Conservation (phyloP, 129 eudicot species). For the Flaveria sonorensis region DNA sequence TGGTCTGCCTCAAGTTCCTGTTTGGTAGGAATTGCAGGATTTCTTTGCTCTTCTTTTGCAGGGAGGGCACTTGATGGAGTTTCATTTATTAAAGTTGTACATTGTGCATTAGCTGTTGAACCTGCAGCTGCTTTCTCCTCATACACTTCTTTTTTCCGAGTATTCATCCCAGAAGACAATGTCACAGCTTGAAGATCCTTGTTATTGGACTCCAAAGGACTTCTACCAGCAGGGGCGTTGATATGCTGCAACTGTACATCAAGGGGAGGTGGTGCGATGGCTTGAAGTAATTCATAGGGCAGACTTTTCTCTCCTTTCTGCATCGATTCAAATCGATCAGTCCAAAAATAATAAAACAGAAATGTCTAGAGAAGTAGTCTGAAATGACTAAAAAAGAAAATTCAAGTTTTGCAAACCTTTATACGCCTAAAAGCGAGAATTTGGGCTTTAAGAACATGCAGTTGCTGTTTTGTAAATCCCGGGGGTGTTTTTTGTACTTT, state of each 20-base stretch:
- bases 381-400: constrained; percentile 14
- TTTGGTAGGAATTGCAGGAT: constrained; percentile 49
- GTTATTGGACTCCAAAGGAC: constrained; percentile 54
- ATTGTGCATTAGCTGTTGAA: constrained; percentile 43
- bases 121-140: constrained; percentile 50
- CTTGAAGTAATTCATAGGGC: constrained; percentile 80
- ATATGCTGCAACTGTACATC: constrained; percentile 62
- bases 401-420: constrained; percentile 55
- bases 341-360: background rate
- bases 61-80: constrained; percentile 41
- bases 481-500: constrained; percentile 38
- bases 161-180: constrained; percentile 35
- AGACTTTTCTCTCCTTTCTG: constrained; percentile 92
- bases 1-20: constrained; percentile 58
- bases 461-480: constrained; percentile 84
- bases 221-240: constrained; percentile 50
- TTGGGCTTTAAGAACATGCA: constrained; percentile 95
- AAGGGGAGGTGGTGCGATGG: constrained; percentile 84
- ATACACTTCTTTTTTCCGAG: constrained; percentile 48
- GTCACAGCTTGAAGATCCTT: constrained; percentile 45
- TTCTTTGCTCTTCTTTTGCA: constrained; percentile 60
- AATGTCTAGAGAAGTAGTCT: background rate
- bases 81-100: constrained; percentile 47
- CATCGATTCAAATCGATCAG: constrained; percentile 28
- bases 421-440: constrained; percentile 92